These are phyloP conservation scores for Amylostereum chailletii DNA, from an alignment of 1,284 basidiomycete genomes.

Conservation along the genomic window DNA sequence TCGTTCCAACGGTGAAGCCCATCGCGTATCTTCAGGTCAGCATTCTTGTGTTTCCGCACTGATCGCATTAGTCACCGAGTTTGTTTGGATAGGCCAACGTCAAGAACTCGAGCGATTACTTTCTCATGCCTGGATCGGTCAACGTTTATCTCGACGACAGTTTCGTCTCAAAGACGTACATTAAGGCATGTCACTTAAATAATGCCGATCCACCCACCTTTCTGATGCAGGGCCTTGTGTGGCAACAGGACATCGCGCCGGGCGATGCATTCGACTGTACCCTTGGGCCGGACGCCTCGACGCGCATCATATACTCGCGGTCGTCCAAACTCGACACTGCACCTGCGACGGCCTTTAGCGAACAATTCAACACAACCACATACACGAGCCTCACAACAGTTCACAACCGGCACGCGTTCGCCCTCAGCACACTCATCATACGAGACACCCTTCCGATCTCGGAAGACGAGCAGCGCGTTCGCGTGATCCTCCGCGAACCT, in stretches of 20 bases:
- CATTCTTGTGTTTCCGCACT: background rate
- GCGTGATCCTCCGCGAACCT: slow-evolving; percentile 39
- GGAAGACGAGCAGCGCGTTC: slow-evolving; percentile 26
- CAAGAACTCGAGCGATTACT: slow-evolving; percentile 43
- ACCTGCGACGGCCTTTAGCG: slow-evolving; percentile 31
- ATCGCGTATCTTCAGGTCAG: slow-evolving; percentile 38
- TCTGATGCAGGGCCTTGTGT: background rate
- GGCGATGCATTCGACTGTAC: slow-evolving; percentile 45
- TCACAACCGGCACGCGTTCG: slow-evolving; percentile 39
- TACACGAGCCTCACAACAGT: slow-evolving; percentile 35
- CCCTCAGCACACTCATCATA: slow-evolving; percentile 33
- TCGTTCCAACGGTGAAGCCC: slow-evolving; percentile 37
- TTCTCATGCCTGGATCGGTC: slow-evolving; percentile 35
- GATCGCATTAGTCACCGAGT: background rate
- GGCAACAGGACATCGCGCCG: slow-evolving; percentile 31
- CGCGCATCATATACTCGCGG: slow-evolving; percentile 39
- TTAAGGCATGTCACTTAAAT: slow-evolving; percentile 21
- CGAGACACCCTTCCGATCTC: slow-evolving; percentile 40
- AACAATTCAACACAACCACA: slow-evolving; percentile 32
- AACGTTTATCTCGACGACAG: slow-evolving; percentile 38
- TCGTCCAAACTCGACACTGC: slow-evolving; percentile 23
- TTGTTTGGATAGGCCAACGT: slow-evolving; percentile 20
- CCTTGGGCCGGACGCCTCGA: slow-evolving; percentile 42
- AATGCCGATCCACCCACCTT: background rate
- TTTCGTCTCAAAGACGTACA: slow-evolving; percentile 37